Evolutionary conservation across 1,139 yeast species (phyloP), one percentile per base, ranked within the genome.

Genomic region (Pichia sp.): DNA sequence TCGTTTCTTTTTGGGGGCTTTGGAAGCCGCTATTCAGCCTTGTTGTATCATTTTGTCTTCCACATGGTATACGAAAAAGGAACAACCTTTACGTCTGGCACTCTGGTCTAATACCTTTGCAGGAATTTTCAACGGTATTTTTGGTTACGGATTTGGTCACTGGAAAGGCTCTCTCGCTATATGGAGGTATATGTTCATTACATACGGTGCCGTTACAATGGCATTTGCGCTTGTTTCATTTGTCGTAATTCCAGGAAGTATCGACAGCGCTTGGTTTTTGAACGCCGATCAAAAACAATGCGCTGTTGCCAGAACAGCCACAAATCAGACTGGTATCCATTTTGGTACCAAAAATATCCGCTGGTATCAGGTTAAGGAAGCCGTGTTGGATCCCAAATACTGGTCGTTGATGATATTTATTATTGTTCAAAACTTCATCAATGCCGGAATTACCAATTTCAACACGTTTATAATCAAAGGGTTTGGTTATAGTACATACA

Each of bases 201-300:
- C 52, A 6, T 49, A 55, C 40, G 64, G 64, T 26, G 44, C 51
- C 3, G 51, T 58, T 31, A 43, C 55, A 36, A 23, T 50, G 42
- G 56, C 43, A 56, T 67, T 67, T 55, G 60, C 55, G 47, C 36
- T 40, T 9, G 10, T 57, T 7, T 54, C 64, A 40, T 49, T 59
- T 44, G 49, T 72, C 33, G 66, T 68, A 43, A 57, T 78, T 38
- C 84, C 84, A 2, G 79, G 75, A 55, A 65, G 67, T 29, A 81
- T 81, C 32, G 63, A 74, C n/a, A 59, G 64, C 34, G 80, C 82
- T 3, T 69, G 75, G 71, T 75, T 71, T 54, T 65, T 79, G 41
- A 64, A 65, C 10, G 71, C 68, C 8, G 65, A 68, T 34, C 85
- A 81, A 50, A 74, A 72, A 59, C 43, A 50, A 27, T 40, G 50